Evolutionary conservation across 352 stramenopile species (phyloP).

Genomic region (Phytophthora uliginosa): DNA sequence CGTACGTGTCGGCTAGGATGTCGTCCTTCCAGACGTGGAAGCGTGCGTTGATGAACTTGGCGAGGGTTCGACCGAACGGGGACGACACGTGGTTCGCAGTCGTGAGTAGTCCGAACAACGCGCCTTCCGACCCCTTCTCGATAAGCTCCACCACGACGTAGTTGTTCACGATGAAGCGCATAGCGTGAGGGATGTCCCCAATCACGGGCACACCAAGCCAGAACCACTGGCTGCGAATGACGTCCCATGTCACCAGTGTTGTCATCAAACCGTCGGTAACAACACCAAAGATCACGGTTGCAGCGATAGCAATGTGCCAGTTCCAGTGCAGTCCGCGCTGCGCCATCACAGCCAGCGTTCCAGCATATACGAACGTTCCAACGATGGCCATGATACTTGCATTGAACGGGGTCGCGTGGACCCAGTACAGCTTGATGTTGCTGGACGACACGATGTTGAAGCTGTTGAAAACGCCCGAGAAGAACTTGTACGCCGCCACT

Average conservation of each 20-base stretch:
- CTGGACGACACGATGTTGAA: conserved; percentile 63
- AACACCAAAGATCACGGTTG: conserved; percentile 46
- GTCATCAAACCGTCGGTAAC: conserved; percentile 56
- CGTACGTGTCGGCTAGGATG: conserved; percentile 50
- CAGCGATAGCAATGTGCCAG: conserved; percentile 54
- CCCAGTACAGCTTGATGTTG: conserved; percentile 64
- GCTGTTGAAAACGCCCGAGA: conserved; percentile 64
- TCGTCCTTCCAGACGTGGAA: conserved; percentile 66
- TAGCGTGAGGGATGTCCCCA: conserved; percentile 50
- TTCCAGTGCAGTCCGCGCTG: conserved; percentile 61
- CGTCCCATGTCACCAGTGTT: conserved; percentile 55
- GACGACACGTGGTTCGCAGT: conserved; percentile 56
- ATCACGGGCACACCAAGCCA: conserved; percentile 58
- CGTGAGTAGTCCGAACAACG: conserved; percentile 60
- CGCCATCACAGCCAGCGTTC: conserved; percentile 49
- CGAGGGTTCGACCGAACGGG: conserved; percentile 50
- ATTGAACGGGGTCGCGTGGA: conserved; percentile 65
- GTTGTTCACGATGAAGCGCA: conserved; percentile 64
- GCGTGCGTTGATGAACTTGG: conserved; percentile 62
- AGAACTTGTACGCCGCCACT: conserved; percentile 69
- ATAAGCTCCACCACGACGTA: conserved; percentile 64
- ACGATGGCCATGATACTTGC: conserved; percentile 58
- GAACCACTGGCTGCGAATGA: conserved; percentile 68
- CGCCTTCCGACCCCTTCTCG: conserved; percentile 56
- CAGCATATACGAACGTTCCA: conserved; percentile 51